Evolutionary conservation across 805 yeast species (phyloP).

Genomic region (Hanseniaspora mollemarum): DNA sequence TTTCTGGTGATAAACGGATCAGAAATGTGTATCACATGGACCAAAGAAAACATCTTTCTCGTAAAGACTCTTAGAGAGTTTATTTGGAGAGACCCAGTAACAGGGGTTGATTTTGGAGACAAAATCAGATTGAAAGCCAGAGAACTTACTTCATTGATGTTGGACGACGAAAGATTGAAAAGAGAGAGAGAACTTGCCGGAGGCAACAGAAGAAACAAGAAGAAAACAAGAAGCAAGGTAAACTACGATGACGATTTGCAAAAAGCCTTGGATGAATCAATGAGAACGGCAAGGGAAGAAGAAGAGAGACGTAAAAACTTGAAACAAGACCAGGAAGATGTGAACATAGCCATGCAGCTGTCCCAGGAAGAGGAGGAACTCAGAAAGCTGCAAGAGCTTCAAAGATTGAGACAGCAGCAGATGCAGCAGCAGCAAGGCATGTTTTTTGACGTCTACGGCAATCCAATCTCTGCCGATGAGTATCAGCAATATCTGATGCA

Average conservation of each 20-base stretch:
- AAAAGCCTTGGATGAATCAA: conserved; percentile 69
- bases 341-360: conserved; percentile 26
- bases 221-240: conserved; percentile 28
- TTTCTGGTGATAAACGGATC: conserved; percentile 76
- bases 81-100: conserved; percentile 58
- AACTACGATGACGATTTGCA: conserved; percentile 66
- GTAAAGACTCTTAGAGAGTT: conserved; percentile 86
- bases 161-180: conserved; percentile 69
- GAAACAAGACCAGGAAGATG: conserved; percentile 22
- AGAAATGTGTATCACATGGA: conserved; percentile 84
- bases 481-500: conserved; percentile 27
- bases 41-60: conserved; percentile 74
- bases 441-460: conserved; percentile 30
- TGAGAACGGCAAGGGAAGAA: conserved; percentile 74
- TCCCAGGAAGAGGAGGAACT: conserved; percentile 28
- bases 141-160: conserved; percentile 66
- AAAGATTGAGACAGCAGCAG: conserved; percentile 23
- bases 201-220: conserved; percentile 26
- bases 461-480: conserved; percentile 31
- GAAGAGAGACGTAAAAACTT: conserved; percentile 40
- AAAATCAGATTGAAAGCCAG: conserved; percentile 81
- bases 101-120: conserved; percentile 76
- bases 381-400: conserved; percentile 25
- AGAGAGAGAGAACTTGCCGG: conserved; percentile 49
- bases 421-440: conserved; percentile 24